These are phyloP conservation scores for Dalbergia oliveri DNA, from an alignment of 306 rosid species.

Conservation along the genomic window DNA sequence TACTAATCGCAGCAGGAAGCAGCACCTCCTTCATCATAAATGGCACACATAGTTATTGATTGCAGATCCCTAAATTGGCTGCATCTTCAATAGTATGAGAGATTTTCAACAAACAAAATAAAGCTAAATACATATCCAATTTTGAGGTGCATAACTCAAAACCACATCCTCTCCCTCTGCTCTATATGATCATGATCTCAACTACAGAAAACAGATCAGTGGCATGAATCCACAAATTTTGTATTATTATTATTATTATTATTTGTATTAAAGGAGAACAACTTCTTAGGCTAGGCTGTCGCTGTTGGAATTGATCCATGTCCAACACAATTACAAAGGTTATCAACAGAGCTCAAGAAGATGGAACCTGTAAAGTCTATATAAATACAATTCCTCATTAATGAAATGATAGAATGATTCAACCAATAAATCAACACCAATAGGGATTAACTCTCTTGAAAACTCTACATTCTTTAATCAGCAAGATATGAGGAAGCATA, in stretches of 20 bases:
- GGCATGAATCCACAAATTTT: background rate
- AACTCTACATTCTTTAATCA: background rate
- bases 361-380: conserved; percentile 2
- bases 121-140: conserved; percentile 21
- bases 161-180: background rate
- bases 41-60: background rate
- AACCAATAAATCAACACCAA: conserved; percentile 21
- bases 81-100: background rate
- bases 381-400: conserved; percentile 3
- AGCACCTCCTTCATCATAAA: conserved; percentile 23
- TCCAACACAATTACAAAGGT: background rate
- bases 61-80: conserved; percentile 14
- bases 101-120: conserved; percentile 13
- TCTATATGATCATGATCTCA: conserved; percentile 24
- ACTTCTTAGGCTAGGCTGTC: background rate
- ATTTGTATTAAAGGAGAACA: background rate
- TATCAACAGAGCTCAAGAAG: conserved; percentile 1
- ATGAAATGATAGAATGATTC: background rate
- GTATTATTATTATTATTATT: background rate
- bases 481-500: background rate
- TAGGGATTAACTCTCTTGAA: background rate
- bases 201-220: background rate
- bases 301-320: conserved; percentile 4
- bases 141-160: background rate
- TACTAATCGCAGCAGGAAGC: background rate